A percentile compares a stretch with the other conserved stretches of the same genome.
Evolutionary conservation across 225 moss, liverwort and hornwort species (phyloP).

Genomic region (Rhytidiadelphus loreus): DNA sequence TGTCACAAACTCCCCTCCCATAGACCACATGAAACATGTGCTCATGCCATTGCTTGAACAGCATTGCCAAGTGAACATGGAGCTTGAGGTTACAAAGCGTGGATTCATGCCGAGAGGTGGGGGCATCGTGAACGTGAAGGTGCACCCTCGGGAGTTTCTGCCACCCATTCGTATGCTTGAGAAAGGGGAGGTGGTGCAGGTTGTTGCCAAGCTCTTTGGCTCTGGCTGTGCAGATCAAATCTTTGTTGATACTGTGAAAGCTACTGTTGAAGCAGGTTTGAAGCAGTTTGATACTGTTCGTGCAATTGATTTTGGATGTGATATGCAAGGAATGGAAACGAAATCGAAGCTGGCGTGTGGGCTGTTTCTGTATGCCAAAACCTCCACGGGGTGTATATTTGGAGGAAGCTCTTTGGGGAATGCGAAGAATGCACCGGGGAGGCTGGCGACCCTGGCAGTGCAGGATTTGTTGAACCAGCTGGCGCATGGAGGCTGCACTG

Average conservation of each 20-base stretch:
- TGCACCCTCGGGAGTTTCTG: background rate
- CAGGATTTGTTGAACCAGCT: background rate
- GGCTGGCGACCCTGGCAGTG: background rate
- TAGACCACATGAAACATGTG: background rate
- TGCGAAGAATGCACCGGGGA: background rate
- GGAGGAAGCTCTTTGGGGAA: background rate
- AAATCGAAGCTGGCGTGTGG: background rate
- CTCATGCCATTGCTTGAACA: background rate
- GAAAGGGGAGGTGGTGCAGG: background rate
- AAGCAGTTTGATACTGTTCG: no score
- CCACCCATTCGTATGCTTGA: background rate
- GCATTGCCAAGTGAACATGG: background rate
- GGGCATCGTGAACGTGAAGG: background rate
- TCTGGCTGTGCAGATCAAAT: background rate
- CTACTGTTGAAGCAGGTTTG: background rate
- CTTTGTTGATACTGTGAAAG: background rate
- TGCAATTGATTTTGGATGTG: background rate
- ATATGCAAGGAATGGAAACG: background rate
- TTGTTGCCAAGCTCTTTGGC: background rate
- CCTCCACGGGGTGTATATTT: background rate
- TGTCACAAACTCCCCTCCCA: background rate
- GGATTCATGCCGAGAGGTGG: background rate
- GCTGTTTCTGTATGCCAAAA: background rate
- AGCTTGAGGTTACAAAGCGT: background rate
- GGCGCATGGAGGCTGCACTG: background rate